Evolutionary conservation across 352 stramenopile genomes (phyloP), one percentile per base, ranked within the genome.

Genomic region (Globisporangium carolinianum): DNA sequence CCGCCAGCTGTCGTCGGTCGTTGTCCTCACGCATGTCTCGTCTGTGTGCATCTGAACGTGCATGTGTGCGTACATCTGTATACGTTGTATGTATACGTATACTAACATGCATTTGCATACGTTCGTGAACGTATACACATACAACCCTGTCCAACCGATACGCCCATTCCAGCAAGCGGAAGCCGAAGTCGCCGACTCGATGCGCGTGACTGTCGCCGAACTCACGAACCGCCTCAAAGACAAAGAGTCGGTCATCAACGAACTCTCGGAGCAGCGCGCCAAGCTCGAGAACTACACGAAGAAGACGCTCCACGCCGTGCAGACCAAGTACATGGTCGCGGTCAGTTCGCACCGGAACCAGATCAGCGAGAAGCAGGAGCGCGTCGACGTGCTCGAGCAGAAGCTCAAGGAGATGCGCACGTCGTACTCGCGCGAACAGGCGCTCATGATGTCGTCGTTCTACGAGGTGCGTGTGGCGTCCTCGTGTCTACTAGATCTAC

Each of bases 201-300:
- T 86, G 58, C 85, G 85, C n/a, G 81, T 75, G 49, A 91, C 85
- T 2, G 83, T 93, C 37, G 67, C 72, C 0, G 78, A 91, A 50
- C 66, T 95, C 55, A 95, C 85, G 8, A 90, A 89, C 55, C 71
- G 83, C 39, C 63, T 95, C n/a, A 95, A 95, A 57, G 85, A 92
- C 53, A 95, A 95, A 53, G 85, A 95, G 48, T 91, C 85, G 14
- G 60, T 87, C 47, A 95, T 95, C 73, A 95, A 95, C 60, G 84
- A 93, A 59, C 70, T 95, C 15, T 82, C 82, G 4, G 82, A 93
- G 66, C 82, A 95, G 67, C 78, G 83, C 39, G 70, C 84, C 10
- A 95, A 95, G 66, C 75, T 95, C 37, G 86, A 95, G 63, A 95
- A 89, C 47, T 95, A 95, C 75, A 95, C 86, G 6, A 91, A 91